Evolutionary conservation across 306 rosid genomes (phyloP).

Genomic region (Acacia crassicarpa): DNA sequence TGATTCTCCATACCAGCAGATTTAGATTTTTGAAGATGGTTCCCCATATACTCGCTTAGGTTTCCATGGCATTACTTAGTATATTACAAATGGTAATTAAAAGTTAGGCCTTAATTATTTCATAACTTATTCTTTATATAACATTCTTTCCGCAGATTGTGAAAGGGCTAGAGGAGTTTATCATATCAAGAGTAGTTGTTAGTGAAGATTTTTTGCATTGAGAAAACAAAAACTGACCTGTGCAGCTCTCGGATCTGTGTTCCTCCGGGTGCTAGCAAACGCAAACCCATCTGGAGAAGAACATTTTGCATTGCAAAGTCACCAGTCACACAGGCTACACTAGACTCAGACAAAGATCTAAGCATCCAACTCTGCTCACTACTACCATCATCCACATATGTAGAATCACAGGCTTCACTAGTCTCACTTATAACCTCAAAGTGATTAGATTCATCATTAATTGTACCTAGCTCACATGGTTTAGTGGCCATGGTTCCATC

Average conservation of each 20-base stretch:
- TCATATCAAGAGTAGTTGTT: background rate
- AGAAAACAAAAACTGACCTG: conserved; percentile 43
- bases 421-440: conserved; percentile 58
- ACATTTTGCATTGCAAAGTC: conserved; percentile 99
- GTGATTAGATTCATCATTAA: conserved; percentile 41
- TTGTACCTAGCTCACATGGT: conserved; percentile 32
- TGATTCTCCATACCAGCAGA: background rate
- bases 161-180: background rate
- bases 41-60: background rate
- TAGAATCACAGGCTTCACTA: conserved; percentile 57
- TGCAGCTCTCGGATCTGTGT: conserved; percentile 81
- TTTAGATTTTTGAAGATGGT: background rate
- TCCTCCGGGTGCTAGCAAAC: conserved; percentile 93
- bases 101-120: conserved; percentile 5
- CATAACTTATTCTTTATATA: background rate
- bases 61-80: background rate
- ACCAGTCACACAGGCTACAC: conserved; percentile 85
- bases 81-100: background rate
- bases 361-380: conserved; percentile 94
- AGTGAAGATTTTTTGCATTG: background rate
- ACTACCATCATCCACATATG: conserved; percentile 57
- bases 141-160: background rate
- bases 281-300: conserved; percentile 94
- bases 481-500: conserved; percentile 30
- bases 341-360: conserved; percentile 86